A percentile compares a stretch with the other conserved stretches of the same genome.
Evolutionary conservation across 192 early-diverging fungal genomes (phyloP).

Genomic region (Dissophora globulifera): DNA sequence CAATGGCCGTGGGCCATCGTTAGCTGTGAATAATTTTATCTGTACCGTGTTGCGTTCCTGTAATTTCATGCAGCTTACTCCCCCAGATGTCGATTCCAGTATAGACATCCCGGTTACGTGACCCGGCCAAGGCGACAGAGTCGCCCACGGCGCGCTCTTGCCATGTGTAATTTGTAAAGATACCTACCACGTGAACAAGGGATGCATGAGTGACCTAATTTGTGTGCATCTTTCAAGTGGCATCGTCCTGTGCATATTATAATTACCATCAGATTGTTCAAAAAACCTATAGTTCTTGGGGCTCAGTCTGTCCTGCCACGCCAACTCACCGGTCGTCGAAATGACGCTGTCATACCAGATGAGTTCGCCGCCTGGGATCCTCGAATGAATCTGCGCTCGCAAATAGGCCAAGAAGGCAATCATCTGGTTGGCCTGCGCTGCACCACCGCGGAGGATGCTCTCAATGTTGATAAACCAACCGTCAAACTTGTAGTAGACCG

Average conservation of each 20-base stretch:
- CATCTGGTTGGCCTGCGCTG: conserved; percentile 30
- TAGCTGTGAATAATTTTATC: no score
- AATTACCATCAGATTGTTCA: conserved; percentile 60
- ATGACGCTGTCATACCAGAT: conserved; percentile 76
- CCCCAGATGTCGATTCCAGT: conserved; percentile 78
- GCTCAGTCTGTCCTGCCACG: conserved; percentile 70
- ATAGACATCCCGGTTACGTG: conserved; percentile 59
- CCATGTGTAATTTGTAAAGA: conserved; percentile 48
- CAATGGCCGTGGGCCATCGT: no score
- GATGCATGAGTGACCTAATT: conserved; percentile 15
- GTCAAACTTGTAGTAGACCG: conserved; percentile 73
- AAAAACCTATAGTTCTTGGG: conserved; percentile 65
- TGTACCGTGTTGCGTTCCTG: no score
- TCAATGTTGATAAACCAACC: conserved; percentile 77
- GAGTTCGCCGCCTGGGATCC: conserved; percentile 60
- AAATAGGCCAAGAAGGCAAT: conserved; percentile 61
- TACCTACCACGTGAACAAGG: conserved; percentile 10
- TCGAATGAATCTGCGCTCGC: conserved; percentile 53
- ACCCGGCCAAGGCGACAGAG: conserved; percentile 48
- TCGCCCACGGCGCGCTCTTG: conserved; percentile 29
- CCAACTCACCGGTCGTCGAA: conserved; percentile 39
- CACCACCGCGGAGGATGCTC: conserved; percentile 51
- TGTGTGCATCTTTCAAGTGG: conserved; percentile 58
- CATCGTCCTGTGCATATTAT: not conserved
- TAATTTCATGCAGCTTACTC: no score